Conservation (phyloP, 1,284 basidiomycete species). For the Naganishia sp. region DNA sequence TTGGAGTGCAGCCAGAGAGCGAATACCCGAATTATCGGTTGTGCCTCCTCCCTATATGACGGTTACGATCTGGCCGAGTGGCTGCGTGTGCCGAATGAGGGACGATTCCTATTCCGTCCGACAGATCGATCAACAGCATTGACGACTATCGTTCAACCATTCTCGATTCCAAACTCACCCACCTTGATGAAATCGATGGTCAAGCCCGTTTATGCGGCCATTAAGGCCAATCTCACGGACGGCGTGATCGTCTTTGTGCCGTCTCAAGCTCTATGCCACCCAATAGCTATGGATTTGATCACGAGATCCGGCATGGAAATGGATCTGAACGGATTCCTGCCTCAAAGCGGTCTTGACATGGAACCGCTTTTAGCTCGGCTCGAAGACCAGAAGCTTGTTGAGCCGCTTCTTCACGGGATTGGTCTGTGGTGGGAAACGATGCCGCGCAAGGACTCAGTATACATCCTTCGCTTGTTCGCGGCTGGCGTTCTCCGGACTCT, state of each 20-base stretch:
- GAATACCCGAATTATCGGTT: constrained; percentile 73
- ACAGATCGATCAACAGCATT: constrained; percentile 81
- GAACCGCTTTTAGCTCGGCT: constrained; percentile 65
- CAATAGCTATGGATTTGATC: constrained; percentile 78
- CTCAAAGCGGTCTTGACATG: constrained; percentile 62
- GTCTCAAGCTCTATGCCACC: constrained; percentile 75
- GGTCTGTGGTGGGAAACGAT: constrained; percentile 83
- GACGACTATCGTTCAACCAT: constrained; percentile 68
- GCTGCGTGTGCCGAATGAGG: constrained; percentile 70
- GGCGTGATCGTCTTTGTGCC: constrained; percentile 82
- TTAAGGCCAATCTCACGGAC: constrained; percentile 58
- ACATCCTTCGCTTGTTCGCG: constrained; percentile 80
- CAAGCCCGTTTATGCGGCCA: constrained; percentile 76
- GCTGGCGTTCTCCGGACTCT: constrained; percentile 80
- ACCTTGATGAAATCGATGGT: constrained; percentile 89
- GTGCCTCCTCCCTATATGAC: constrained; percentile 78
- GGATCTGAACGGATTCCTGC: constrained; percentile 72
- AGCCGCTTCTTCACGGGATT: constrained; percentile 84
- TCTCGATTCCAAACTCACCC: constrained; percentile 82
- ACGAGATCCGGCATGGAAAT: constrained; percentile 80
- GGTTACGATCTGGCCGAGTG: constrained; percentile 77
- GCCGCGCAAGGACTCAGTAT: constrained; percentile 66
- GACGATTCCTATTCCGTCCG: constrained; percentile 77
- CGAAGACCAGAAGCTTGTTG: constrained; percentile 66
- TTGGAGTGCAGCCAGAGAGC: constrained; percentile 63